phyloP scores from a whole-genome alignment of 805 yeast species.

The Nadsonia fulvescens region DNA sequence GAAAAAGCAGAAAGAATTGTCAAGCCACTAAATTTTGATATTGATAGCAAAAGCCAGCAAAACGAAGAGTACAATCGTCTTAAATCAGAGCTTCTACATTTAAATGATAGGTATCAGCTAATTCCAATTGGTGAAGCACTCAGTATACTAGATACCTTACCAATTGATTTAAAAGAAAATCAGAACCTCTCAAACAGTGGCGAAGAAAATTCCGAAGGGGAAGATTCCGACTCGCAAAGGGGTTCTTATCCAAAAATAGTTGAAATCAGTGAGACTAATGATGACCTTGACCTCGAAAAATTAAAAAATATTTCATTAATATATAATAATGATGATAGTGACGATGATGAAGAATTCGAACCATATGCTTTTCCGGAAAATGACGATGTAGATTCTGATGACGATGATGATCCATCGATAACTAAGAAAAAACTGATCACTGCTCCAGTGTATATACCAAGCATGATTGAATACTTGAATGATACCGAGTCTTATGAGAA shows the following conservation, averaged over 20 bases:
- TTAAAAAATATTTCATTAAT: constrained; percentile 4
- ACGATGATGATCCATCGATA: constrained; percentile 21
- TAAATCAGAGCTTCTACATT: constrained; percentile 3
- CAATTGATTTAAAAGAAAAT: constrained; percentile 1
- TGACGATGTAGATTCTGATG: constrained; percentile 27
- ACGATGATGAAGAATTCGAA: constrained; percentile 15
- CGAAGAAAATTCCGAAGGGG: neutral
- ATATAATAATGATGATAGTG: constrained; percentile 15
- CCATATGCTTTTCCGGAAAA: constrained; percentile 16
- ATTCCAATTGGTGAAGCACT: constrained; percentile 1
- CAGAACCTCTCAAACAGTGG: neutral
- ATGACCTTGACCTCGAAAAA: neutral
- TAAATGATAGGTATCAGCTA: constrained; percentile 6
- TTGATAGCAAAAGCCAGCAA: too few species aligned
- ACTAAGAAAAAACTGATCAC: constrained; percentile 21
- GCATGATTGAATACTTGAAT: constrained; percentile 39
- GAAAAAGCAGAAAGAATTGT: constrained; percentile 15
- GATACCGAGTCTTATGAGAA: constrained; percentile 31
- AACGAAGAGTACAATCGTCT: constrained; percentile 8
- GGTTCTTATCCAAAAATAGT: constrained; percentile 1
- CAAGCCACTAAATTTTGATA: constrained; percentile 15
- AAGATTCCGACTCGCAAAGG: neutral
- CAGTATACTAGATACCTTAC: constrained; percentile 1
- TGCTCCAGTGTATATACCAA: constrained; percentile 62
- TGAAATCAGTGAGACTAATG: neutral